These are phyloP conservation scores for Paecilomyces fulvus DNA, from an alignment of 2,329 filamentous ascomycete genomes.

Conservation along the genomic window DNA sequence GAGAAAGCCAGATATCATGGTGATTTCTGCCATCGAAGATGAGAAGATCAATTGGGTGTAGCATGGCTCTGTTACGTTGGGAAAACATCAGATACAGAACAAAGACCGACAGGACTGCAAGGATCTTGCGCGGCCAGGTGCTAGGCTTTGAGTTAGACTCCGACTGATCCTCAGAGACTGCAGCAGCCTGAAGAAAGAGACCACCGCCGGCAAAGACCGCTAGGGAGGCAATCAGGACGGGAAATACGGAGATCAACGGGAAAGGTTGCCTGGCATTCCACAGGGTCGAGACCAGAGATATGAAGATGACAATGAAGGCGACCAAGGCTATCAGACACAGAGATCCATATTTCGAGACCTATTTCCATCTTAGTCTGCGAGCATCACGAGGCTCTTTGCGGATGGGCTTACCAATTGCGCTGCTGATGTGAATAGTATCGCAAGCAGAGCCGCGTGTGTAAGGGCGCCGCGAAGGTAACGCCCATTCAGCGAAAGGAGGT, in stretches of 20 bases:
- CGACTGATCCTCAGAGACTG: constrained; percentile 20
- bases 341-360: constrained; percentile 35
- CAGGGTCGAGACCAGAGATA: constrained; percentile 22
- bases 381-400: neutral
- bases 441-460: constrained; percentile 26
- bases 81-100: constrained; percentile 33
- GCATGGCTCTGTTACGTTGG: constrained; percentile 30
- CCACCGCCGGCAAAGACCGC: constrained; percentile 21
- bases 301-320: constrained; percentile 26
- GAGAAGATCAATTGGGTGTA: constrained; percentile 49
- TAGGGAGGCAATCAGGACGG: constrained; percentile 21
- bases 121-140: constrained; percentile 25
- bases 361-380: neutral
- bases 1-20: constrained; percentile 42
- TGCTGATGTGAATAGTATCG: constrained; percentile 25
- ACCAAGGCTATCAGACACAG: constrained; percentile 31
- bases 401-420: constrained; percentile 30
- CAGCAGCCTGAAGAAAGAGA: constrained; percentile 19
- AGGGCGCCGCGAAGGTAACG: constrained; percentile 31
- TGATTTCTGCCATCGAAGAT: constrained; percentile 42
- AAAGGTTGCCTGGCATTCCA: constrained; percentile 25
- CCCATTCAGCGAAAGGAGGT: constrained; percentile 28
- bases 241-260: constrained; percentile 19
- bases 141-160: constrained; percentile 19
- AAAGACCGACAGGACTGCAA: constrained; percentile 36